A percentile compares a stretch with the other conserved stretches of the same genome.
Conservation (phyloP, 345 rosid genomes). For the Aquilaria malaccensis region DNA sequence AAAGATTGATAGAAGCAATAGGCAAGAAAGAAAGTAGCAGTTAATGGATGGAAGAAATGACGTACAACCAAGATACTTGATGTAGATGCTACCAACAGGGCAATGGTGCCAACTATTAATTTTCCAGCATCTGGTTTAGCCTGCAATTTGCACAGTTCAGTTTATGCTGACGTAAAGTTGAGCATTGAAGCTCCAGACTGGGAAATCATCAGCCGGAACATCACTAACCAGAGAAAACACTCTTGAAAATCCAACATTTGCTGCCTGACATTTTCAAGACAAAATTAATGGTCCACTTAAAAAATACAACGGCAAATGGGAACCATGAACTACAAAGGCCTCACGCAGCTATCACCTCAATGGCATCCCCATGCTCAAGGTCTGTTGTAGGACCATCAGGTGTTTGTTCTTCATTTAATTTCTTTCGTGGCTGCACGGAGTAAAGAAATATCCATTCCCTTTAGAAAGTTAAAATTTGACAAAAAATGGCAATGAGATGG, state of each 20-base stretch:
- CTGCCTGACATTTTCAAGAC: conserved; percentile 44
- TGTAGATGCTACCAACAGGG: conserved; percentile 65
- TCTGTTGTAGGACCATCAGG: conserved; percentile 31
- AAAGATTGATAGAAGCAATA: not conserved
- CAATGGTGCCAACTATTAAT: conserved; percentile 60
- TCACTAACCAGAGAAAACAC: conserved; percentile 64
- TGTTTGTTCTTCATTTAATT: conserved; percentile 32
- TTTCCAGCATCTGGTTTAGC: conserved; percentile 81
- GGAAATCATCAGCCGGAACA: not conserved
- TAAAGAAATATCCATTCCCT: not conserved
- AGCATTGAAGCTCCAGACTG: not conserved
- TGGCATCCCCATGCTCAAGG: conserved; percentile 58
- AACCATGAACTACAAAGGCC: conserved; percentile 6
- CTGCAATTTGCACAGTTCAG: conserved; percentile 26
- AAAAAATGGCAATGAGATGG: too few relatives aligned
- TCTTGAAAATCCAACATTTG: conserved; percentile 64
- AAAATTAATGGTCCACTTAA: conserved; percentile 10
- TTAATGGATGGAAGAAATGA: conserved; percentile 6
- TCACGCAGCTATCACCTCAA: conserved; percentile 35
- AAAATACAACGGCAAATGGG: conserved; percentile 1
- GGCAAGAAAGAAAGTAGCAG: not conserved
- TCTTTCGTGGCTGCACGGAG: conserved; percentile 26
- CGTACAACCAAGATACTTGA: conserved; percentile 65
- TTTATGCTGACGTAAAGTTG: not conserved
- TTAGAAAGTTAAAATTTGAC: too few relatives aligned